Evolutionary conservation across 768 basidiomycete genomes (phyloP), one percentile per base, ranked within the genome.

Genomic region (Naematelia aurantialba): DNA sequence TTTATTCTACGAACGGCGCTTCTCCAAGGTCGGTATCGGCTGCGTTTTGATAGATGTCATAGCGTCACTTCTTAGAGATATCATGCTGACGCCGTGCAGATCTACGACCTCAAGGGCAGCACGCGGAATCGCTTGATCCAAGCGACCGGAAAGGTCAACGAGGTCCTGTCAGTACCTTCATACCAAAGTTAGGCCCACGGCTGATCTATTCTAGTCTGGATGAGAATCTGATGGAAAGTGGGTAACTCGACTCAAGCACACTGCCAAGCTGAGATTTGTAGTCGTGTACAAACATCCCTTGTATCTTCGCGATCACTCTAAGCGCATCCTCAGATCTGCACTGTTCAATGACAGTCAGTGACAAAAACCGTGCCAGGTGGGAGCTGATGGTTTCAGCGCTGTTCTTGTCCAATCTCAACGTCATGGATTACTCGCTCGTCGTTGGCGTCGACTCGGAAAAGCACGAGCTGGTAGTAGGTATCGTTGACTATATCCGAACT

Each of bases 81-180:
- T 8, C 10, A 17, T 5, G 27, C 31, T 48, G 45, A 46, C 19
- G 24, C 13, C 24, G 13, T 30, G 48, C 34, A 93, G 90, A 92
- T 97, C 46, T 99, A 94, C 74, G 96, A 99, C 73, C 80, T 99
- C 45, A 99, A 99, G 74, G 96, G 96, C 14, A 97, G 92, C 14
- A 92, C 87, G 13, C 83, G 96, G 46, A 96, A 96, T 73, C 85
- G 96, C 0, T 89, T 90, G 68, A 92, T 96, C 5, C 89, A 87
- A 60, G 87, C 89, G 10, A 94, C 91, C 2, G 89, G 89, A 21
- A 81, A 87, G 70, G 87, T 87, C 67, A 94, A 96, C 68, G 91
- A 97, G 70, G 96, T 99, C 4, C 81, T 98, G 31, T 72, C 49
- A 62, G 72, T 63, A n/a, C n/a, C n/a, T n/a, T 13, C 19, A n/a